Evolutionary conservation across 2,329 filamentous ascomycete genomes (phyloP), one percentile per base, ranked within the genome.

Genomic region (Parascedosporium putredinis): DNA sequence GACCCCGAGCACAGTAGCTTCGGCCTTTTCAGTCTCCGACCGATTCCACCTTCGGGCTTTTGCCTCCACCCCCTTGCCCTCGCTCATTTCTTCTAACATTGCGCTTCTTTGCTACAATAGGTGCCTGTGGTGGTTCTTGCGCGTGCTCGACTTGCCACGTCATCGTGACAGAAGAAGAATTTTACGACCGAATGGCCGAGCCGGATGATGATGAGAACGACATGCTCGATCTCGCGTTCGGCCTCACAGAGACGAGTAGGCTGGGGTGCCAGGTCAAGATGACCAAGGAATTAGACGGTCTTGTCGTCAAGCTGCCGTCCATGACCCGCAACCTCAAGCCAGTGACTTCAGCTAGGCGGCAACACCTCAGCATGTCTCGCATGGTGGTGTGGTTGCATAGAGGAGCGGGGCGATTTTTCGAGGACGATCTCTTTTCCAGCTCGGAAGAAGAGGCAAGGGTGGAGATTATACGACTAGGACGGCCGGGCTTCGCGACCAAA

Each of bases 251-350:
- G 73, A 95, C 88, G 22, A 80, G 76, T 57, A 70, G 90, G 25
- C 65, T 96, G 56, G 90, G 90, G 0, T 96, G 90, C 65, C 90
- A 96, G 71, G 86, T 98, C 23, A 75, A 80, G 62, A 96, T 98
- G 91, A 85, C 73, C 52, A 89, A 88, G 67, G 88, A 94, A 57
- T 68, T 97, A 55, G 86, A 97, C 63, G 93, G 93, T 0, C 55
- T 98, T 59, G 79, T 81, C 43, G 88, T 98, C 27, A 86, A 80
- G 65, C 69, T 98, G 60, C 93, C 93, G 10, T 82, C 81, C 33
- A 96, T 96, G 89, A 97, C 93, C 56, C 78, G 93, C 65, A 98
- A 98, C 63, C 61, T 68, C 93, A 98, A 70, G 88, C 88, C 12
- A 95, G 88, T 66, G 93, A 98, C 68, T 98, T 98, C 60, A 71